Evolutionary conservation across 208 protist genomes (phyloP), one percentile per base, ranked within the genome.

Genomic region (Wallacemonas rigidus): DNA sequence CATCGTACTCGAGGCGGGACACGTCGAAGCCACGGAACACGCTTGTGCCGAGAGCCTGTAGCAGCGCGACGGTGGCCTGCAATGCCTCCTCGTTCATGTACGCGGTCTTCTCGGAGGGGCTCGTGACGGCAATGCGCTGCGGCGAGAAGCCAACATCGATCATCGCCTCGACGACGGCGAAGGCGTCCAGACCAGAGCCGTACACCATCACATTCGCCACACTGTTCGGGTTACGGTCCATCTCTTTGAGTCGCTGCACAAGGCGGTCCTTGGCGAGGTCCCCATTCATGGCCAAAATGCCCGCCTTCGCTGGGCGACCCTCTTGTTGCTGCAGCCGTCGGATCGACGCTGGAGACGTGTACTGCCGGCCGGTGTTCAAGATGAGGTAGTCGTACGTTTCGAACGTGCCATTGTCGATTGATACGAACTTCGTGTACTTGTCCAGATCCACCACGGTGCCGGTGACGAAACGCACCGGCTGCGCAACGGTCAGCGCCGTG

Each of bases 371-470:
- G n/a, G 89, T 85, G 36, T 88, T 86, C 11, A 98, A 77, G 47
- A 98, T 71, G 11, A 98, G 79, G 77, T 95, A 90, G 73, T 98
- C 94, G 76, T 98, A 98, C 36, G 92, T 89, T 74, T 96, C 91
- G 56, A 90, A 94, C 45, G 82, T 77, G 44, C 87, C 85, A 71
- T 96, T 94, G 76, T 97, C 93, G 17, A 94, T 70, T 45, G 81
- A 77, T 17, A 98, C 77, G 61, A 86, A 96, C 53, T 86, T 88
- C 71, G 93, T 77, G 12, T 65, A 77, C 44, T 87, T 94, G 68
- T 98, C 92, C 3, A 98, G 75, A 79, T 98, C 94, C 8, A 96
- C 72, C 26, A 97, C 56, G n/a, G 80, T 87, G 36, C 91, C 91
- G 17, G 81, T 61, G 26, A 97, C 81, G 36, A 95, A 77, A n/a